Base-by-base conservation (phyloP, 768 basidiomycete genomes). In the Pleurotus djamor region DNA sequence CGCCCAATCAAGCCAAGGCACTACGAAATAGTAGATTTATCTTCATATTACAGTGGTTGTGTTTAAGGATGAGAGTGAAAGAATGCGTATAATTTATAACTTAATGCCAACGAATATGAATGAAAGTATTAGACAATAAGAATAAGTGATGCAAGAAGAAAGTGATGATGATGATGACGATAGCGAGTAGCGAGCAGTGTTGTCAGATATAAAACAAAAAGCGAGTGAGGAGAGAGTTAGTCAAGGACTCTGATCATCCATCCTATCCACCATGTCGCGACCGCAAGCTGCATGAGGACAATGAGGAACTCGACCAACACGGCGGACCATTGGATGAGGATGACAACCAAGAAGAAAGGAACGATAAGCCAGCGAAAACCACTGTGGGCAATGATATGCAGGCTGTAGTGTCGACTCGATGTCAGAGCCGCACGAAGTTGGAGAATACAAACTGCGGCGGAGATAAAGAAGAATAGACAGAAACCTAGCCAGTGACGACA, bases 221-320 rank as follows among this genome's bases (percentile, higher is more conserved):
- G 33, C 16, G 28, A 8, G n/a, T 35, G 37, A 14, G 9, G 54
- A 28, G 32, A 43, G 41, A 7, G 10, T 41, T 52, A 63, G 51
- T 61, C 51, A 59, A 77, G 67, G 60, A 91, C 63, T 44, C 81
- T 81, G 45, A 89, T 67, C 32, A 76, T 76, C 90, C 91, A 92
- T 28, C 88, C 89, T 58, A 82, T 66, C 91, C 91, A 92, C 90
- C 91, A 92, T 7, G 77, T 65, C 44, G 86, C 72, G 17, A 88
- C 81, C 4, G 79, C 83, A 43, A 85, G 45, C 67, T 91, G 80
- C 59, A 84, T 74, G 13, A 85, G 60, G 10, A 91, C 78, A 59
- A 91, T 71, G 36, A 72, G 77, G 60, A 77, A 68, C 67, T 91
- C 89, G 32, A 83, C 68, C n/a, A 82, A 49, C 47, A 89, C 83